Evolutionary conservation across 306 rosid genomes (phyloP).

Genomic region (Medicago arabica): DNA sequence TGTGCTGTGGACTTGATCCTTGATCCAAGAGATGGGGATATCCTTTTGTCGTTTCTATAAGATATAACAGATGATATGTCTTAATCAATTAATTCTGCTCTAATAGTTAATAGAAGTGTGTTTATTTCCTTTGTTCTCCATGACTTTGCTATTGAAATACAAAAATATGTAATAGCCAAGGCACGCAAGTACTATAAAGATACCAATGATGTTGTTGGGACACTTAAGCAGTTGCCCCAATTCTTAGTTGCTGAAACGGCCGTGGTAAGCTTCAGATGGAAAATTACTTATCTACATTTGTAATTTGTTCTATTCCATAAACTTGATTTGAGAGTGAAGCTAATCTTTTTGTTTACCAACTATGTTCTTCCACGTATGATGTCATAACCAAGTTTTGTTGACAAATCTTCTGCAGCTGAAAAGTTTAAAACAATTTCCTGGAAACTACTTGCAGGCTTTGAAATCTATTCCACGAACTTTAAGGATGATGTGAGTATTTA

Average conservation of each 20-base stretch:
- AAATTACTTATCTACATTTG: conserved; percentile 30
- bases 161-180: conserved; percentile 59
- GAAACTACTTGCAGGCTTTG: conserved; percentile 86
- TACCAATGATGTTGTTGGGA: conserved; percentile 79
- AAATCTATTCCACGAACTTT: conserved; percentile 90
- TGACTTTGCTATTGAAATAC: conserved; percentile 62
- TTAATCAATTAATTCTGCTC: conserved; percentile 37
- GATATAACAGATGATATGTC: conserved; percentile 27
- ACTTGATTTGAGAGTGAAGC: neutral
- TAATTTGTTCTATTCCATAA: conserved; percentile 37
- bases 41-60: conserved; percentile 63
- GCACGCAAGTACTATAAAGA: conserved; percentile 88
- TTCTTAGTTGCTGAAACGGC: conserved; percentile 89
- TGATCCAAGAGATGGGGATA: conserved; percentile 98
- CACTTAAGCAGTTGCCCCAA: conserved; percentile 87
- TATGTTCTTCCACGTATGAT: conserved; percentile 14
- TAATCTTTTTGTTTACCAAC: conserved; percentile 23
- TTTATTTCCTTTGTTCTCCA: conserved; percentile 48
- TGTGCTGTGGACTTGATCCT: conserved; percentile 79
- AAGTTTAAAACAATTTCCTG: conserved; percentile 78
- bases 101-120: conserved; percentile 29
- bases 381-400: conserved; percentile 29
- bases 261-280: conserved; percentile 64
- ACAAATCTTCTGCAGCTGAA: conserved; percentile 69
- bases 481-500: conserved; percentile 88